phyloP scores from a whole-genome alignment of 169 alveolate genomes.

The Plasmodium knowlesi region DNA sequence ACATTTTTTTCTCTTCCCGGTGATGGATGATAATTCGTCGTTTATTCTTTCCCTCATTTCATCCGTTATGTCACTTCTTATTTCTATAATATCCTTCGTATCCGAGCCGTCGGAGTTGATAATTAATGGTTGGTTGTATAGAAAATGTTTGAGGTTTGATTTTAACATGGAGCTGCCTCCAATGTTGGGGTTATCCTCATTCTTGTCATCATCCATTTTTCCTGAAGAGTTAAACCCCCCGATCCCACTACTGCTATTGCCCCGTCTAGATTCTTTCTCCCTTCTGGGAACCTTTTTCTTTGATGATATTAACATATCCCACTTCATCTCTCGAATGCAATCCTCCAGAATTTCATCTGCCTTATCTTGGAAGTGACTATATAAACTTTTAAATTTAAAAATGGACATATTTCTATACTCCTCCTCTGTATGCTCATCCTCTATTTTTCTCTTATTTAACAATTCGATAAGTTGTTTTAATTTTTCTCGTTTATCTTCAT shows the following conservation, averaged over 20 bases:
- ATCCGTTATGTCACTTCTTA: slow-evolving; percentile 53
- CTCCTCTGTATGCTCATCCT: slow-evolving; percentile 53
- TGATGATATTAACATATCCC: slow-evolving; percentile 61
- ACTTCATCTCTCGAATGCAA: slow-evolving; percentile 75
- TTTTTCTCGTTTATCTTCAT: slow-evolving; percentile 79
- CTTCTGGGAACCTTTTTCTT: slow-evolving; percentile 39
- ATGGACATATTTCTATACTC: slow-evolving; percentile 71
- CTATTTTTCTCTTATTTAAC: slow-evolving; percentile 18
- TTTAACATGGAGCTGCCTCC: not conserved
- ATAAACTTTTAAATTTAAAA: slow-evolving; percentile 79
- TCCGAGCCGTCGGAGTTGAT: slow-evolving; percentile 23
- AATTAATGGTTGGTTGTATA: slow-evolving; percentile 36
- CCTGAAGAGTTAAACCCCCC: not conserved
- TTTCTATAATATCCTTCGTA: slow-evolving; percentile 54
- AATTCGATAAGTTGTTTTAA: slow-evolving; percentile 38
- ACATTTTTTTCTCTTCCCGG: slow-evolving; percentile 40
- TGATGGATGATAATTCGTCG: slow-evolving; percentile 22
- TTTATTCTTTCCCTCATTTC: slow-evolving; percentile 54
- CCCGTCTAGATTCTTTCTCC: slow-evolving; percentile 32
- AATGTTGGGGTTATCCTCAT: not conserved
- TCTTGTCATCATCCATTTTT: not conserved
- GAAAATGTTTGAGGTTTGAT: slow-evolving; percentile 19
- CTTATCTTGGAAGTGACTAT: slow-evolving; percentile 77
- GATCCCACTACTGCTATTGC: not conserved
- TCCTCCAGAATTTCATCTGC: slow-evolving; percentile 78